These are phyloP conservation scores for Saturnispora silvae DNA, from an alignment of 805 yeast species.

Conservation along the genomic window DNA sequence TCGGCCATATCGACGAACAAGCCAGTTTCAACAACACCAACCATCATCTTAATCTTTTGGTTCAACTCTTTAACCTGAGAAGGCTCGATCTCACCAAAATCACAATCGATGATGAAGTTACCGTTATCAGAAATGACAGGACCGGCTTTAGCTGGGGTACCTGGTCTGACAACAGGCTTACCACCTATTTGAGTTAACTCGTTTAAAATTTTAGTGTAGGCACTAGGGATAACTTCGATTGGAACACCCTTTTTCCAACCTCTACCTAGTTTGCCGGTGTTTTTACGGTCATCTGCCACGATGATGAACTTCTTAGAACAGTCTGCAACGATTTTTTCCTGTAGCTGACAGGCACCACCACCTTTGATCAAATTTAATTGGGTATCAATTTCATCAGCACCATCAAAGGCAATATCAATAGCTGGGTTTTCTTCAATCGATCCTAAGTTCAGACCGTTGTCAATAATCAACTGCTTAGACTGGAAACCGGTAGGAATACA, in stretches of 20 bases:
- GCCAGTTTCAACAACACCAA: constrained; percentile 96
- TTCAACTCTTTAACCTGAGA: constrained; percentile 43
- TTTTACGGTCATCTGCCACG: constrained; percentile 89
- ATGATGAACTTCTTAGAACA: constrained; percentile 67
- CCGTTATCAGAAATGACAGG: constrained; percentile 95
- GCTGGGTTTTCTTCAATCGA: constrained; percentile 73
- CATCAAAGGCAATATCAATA: constrained; percentile 92
- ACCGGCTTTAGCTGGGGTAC: constrained; percentile 90
- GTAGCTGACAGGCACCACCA: constrained; percentile 97
- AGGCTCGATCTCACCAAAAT: constrained; percentile 66
- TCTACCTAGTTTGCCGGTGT: constrained; percentile 60
- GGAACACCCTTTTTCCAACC: constrained; percentile 90
- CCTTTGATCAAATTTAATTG: constrained; percentile 85
- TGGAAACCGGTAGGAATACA: constrained; percentile 98
- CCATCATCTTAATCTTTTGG: constrained; percentile 53
- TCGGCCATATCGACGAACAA: constrained; percentile 65
- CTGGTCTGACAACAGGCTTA: constrained; percentile 61
- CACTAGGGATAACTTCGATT: constrained; percentile 84
- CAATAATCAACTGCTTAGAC: constrained; percentile 73
- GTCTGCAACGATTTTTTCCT: constrained; percentile 87
- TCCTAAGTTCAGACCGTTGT: constrained; percentile 70
- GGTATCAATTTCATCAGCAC: constrained; percentile 93
- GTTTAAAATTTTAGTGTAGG: constrained; percentile 64
- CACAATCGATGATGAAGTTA: constrained; percentile 86
- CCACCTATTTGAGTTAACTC: constrained; percentile 63